Evolutionary conservation across 805 yeast genomes (phyloP).

Genomic region (Naumovozyma dairenensis): DNA sequence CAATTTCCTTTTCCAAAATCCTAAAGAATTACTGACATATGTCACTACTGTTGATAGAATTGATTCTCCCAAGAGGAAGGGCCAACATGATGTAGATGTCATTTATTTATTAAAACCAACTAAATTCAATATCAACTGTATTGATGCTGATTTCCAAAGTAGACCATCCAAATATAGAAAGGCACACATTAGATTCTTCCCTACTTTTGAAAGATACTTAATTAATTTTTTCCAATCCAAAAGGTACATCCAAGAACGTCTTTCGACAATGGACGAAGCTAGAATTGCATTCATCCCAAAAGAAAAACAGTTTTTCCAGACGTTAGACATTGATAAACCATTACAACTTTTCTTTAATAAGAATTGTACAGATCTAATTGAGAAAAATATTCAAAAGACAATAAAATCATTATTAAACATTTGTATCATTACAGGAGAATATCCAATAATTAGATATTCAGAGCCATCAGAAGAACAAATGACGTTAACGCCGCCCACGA

Average conservation of each 20-base stretch:
- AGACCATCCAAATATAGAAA: conserved; percentile 62
- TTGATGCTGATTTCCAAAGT: conserved; percentile 60
- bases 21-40: conserved; percentile 39
- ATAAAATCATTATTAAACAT: conserved; percentile 60
- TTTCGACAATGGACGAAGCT: conserved; percentile 32
- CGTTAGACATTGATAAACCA: conserved; percentile 54
- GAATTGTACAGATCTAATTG: conserved; percentile 51
- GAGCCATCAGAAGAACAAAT: conserved; percentile 41
- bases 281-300: conserved; percentile 50
- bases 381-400: conserved; percentile 45
- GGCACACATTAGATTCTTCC: conserved; percentile 65
- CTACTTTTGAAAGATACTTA: conserved; percentile 38
- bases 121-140: conserved; percentile 59
- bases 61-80: conserved; percentile 46
- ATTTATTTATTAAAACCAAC: conserved; percentile 70
- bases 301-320: conserved; percentile 55
- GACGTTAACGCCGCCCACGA: conserved; percentile 42
- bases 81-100: conserved; percentile 62
- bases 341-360: conserved; percentile 65
- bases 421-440: conserved; percentile 76
- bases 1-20: conserved; percentile 33
- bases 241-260: conserved; percentile 20
- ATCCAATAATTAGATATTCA: conserved; percentile 72
- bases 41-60: conserved; percentile 58
- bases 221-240: conserved; percentile 23